Percentiles rank a stretch among this genome's conserved stretches.
phyloP scores from a whole-genome alignment of 2,329 filamentous ascomycete genomes.

The Ceratocystis huliohia region DNA sequence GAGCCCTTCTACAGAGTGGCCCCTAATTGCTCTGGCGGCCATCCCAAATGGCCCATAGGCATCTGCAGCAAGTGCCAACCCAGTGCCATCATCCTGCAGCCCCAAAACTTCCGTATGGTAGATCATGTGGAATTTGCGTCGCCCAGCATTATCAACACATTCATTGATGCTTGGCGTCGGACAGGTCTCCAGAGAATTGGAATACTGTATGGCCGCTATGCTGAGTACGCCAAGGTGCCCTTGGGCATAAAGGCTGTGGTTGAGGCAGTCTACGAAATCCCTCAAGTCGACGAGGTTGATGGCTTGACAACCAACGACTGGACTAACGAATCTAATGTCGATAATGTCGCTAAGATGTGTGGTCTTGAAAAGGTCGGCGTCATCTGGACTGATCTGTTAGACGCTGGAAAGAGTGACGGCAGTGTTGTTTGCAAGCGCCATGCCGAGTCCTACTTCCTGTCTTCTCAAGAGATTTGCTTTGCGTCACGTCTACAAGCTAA shows the following conservation, averaged over 20 bases:
- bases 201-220: slow-evolving; percentile 81
- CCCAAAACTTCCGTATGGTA: slow-evolving; percentile 89
- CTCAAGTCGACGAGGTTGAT: slow-evolving; percentile 78
- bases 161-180: slow-evolving; percentile 83
- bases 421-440: slow-evolving; percentile 90
- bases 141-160: slow-evolving; percentile 69
- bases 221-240: slow-evolving; percentile 84
- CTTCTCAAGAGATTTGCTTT: slow-evolving; percentile 83
- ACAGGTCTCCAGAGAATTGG: slow-evolving; percentile 75
- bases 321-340: slow-evolving; percentile 71
- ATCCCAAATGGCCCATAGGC: slow-evolving; percentile 85
- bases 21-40: slow-evolving; percentile 79
- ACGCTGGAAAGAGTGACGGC: slow-evolving; percentile 68
- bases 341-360: slow-evolving; percentile 67
- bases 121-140: slow-evolving; percentile 95
- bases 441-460: slow-evolving; percentile 86
- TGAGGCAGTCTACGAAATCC: slow-evolving; percentile 92
- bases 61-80: slow-evolving; percentile 98
- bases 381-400: slow-evolving; percentile 85
- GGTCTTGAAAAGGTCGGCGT: slow-evolving; percentile 81
- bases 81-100: slow-evolving; percentile 88
- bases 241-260: slow-evolving; percentile 91
- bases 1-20: slow-evolving; percentile 89
- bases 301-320: slow-evolving; percentile 76
- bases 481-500: slow-evolving; percentile 77